These are phyloP conservation scores for Bipolaris gigantea DNA, from an alignment of 2,329 filamentous ascomycete species.

Conservation along the genomic window DNA sequence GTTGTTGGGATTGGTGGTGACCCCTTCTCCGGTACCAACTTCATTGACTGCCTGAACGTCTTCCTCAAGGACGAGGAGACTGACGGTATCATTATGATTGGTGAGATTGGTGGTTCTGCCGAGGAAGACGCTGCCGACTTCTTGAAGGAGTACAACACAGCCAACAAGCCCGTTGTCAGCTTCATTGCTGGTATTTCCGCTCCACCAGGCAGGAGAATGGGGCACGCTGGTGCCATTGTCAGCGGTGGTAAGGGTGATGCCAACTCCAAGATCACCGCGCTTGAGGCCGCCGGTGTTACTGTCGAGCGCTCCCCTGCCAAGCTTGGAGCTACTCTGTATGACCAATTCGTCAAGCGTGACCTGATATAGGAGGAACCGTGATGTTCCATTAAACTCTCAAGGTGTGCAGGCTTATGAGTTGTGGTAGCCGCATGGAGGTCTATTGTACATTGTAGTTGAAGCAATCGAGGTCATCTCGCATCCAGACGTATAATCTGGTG, in stretches of 20 bases:
- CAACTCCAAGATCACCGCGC: slow-evolving; percentile 95
- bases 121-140: slow-evolving; percentile 99
- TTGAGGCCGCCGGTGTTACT: slow-evolving; percentile 90
- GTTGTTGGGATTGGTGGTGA: slow-evolving; percentile 98
- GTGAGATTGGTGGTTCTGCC: slow-evolving; percentile 95
- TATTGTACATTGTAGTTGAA: slow-evolving; percentile 44
- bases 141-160: slow-evolving; percentile 86
- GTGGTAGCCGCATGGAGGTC: slow-evolving; percentile 25
- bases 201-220: slow-evolving; percentile 95
- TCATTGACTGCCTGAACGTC: slow-evolving; percentile 98
- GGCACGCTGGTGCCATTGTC: slow-evolving; percentile 97
- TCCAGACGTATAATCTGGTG: neutral
- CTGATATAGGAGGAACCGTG: slow-evolving; percentile 70
- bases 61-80: slow-evolving; percentile 96
- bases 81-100: slow-evolving; percentile 99
- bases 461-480: slow-evolving; percentile 23
- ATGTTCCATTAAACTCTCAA: slow-evolving; percentile 17
- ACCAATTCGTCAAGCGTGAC: slow-evolving; percentile 95
- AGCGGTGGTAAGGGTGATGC: slow-evolving; percentile 96
- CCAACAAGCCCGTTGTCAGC: slow-evolving; percentile 93
- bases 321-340: slow-evolving; percentile 90
- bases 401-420: slow-evolving; percentile 25
- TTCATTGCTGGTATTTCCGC: slow-evolving; percentile 99
- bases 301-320: slow-evolving; percentile 82
- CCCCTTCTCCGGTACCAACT: slow-evolving; percentile 98